Percentiles rank a stretch among this genome's conserved stretches.
Evolutionary conservation across 176 grass and related monocot species (phyloP).

Genomic region (Miscanthus lutarioriparius): DNA sequence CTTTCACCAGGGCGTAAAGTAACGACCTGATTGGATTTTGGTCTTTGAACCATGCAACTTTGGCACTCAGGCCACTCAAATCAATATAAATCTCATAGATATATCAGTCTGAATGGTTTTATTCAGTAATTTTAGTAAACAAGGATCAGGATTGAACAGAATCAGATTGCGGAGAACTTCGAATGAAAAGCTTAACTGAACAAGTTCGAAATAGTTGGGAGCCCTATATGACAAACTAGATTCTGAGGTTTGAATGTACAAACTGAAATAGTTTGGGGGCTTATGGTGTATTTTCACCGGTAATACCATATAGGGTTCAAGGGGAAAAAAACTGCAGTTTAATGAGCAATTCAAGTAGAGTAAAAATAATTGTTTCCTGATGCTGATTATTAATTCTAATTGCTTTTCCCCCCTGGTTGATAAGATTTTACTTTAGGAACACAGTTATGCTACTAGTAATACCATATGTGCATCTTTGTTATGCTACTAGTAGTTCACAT

Average conservation of each 20-base stretch:
- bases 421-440: not conserved
- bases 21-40: slow-evolving; percentile 10
- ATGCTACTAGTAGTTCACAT: slow-evolving; percentile 1
- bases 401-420: not conserved
- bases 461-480: not conserved
- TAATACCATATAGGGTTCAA: not conserved
- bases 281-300: not conserved
- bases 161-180: not conserved
- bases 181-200: not conserved
- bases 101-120: not conserved
- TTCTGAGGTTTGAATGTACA: not conserved
- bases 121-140: not conserved
- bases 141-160: not conserved
- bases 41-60: slow-evolving; percentile 2
- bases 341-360: not conserved
- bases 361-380: not conserved
- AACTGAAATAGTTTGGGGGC: not conserved
- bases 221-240: not conserved
- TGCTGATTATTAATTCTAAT: slow-evolving; percentile 16
- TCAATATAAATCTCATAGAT: not conserved
- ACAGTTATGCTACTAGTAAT: not conserved
- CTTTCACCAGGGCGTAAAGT: not conserved
- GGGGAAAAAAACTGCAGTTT: not conserved
- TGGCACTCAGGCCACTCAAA: not conserved
- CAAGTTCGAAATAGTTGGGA: not conserved